Conservation (phyloP, 495 filamentous ascomycete genomes). For the Pyrenula aspistea region DNA sequence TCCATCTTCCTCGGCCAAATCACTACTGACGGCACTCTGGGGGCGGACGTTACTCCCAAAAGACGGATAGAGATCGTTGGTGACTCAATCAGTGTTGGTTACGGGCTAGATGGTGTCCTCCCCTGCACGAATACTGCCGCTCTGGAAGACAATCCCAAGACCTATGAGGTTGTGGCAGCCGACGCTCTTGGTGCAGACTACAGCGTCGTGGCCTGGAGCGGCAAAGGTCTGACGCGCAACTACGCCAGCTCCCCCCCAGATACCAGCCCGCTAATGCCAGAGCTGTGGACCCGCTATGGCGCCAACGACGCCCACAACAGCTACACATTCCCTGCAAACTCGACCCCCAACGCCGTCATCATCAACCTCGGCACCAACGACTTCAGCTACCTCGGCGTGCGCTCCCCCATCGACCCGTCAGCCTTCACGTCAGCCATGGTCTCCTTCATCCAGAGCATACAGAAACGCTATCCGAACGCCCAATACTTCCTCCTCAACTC, state of each 20-base stretch:
- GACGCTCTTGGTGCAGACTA: constrained; percentile 5
- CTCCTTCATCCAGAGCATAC: constrained; percentile 5
- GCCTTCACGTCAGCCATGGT: constrained; percentile 5
- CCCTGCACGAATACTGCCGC: constrained; percentile 9
- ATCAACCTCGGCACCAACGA: constrained; percentile 10
- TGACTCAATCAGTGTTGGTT: constrained; percentile 9
- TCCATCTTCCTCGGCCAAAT: constrained; percentile 4
- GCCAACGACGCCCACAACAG: constrained; percentile 8
- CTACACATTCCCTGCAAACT: constrained; percentile 5
- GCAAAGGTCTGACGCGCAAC: constrained; percentile 7
- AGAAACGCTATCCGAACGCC: constrained; percentile 5
- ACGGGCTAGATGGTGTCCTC: constrained; percentile 6
- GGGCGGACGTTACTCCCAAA: background rate
- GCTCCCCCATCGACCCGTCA: constrained; percentile 1
- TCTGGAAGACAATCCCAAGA: constrained; percentile 9
- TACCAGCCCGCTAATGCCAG: constrained; percentile 9
- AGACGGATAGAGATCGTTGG: constrained; percentile 8
- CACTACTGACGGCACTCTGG: constrained; percentile 5
- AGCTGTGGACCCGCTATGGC: constrained; percentile 7
- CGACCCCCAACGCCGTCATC: constrained; percentile 6
- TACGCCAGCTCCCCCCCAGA: constrained; percentile 4
- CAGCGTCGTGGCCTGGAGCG: constrained; percentile 9
- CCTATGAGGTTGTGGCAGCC: constrained; percentile 6
- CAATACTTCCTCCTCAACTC: constrained; percentile 5
- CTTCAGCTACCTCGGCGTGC: constrained; percentile 5